phyloP scores from a whole-genome alignment of 805 yeast genomes.

The Metschnikowia orientalis region DNA sequence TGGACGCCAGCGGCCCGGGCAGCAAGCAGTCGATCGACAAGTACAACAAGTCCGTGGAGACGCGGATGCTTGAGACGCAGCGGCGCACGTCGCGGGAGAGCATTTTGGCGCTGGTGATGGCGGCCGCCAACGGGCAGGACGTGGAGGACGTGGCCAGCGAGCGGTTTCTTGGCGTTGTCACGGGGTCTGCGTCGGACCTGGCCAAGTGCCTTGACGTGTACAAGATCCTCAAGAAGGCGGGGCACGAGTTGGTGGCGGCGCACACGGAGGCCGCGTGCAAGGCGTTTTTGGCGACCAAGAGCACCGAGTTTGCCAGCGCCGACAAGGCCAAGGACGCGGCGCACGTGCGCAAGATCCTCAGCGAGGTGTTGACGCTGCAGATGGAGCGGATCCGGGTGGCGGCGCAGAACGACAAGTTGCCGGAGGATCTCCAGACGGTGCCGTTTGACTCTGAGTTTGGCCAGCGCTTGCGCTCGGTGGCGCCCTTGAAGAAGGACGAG shows the following conservation, averaged over 20 bases:
- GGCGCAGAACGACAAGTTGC: constrained; percentile 25
- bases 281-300: constrained; percentile 29
- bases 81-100: constrained; percentile 44
- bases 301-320: constrained; percentile 29
- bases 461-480: constrained; percentile 28
- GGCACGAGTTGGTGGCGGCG: constrained; percentile 23
- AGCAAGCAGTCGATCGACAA: constrained; percentile 20
- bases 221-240: constrained; percentile 25
- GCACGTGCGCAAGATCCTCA: constrained; percentile 31
- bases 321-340: constrained; percentile 31
- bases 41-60: constrained; percentile 36
- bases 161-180: constrained; percentile 15
- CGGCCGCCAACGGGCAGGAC: constrained; percentile 23
- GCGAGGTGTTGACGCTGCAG: constrained; percentile 33
- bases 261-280: constrained; percentile 19
- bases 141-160: constrained; percentile 19
- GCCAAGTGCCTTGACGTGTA: constrained; percentile 33
- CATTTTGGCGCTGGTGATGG: constrained; percentile 43
- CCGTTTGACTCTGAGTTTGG: constrained; percentile 30
- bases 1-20: constrained; percentile 14
- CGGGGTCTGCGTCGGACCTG: constrained; percentile 22
- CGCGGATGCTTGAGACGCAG: constrained; percentile 40
- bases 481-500: constrained; percentile 40
- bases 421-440: constrained; percentile 23
- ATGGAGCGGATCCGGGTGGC: constrained; percentile 29